Percentiles rank a stretch among this genome's conserved stretches.
Evolutionary conservation across 768 basidiomycete species (phyloP).

Genomic region (Stropharia rugosoannulata): DNA sequence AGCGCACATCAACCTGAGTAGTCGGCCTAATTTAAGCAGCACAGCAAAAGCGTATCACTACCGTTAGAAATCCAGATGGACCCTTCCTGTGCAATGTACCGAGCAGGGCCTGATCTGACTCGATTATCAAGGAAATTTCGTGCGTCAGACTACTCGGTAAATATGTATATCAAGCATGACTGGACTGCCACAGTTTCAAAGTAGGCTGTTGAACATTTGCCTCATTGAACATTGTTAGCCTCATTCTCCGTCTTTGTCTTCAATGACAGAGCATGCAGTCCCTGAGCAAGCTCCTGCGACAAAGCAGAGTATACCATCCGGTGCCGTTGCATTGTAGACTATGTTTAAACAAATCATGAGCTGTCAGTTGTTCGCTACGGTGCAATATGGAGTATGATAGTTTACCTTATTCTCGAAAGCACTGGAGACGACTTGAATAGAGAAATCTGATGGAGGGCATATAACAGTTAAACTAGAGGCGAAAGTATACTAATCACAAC

Average conservation of each 20-base stretch:
- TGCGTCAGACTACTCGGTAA: too few relatives aligned
- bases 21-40: too few relatives aligned
- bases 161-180: too few relatives aligned
- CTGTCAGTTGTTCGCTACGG: not conserved
- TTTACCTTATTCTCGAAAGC: slow-evolving; percentile 71
- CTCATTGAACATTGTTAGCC: not conserved
- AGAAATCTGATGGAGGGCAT: slow-evolving; percentile 52
- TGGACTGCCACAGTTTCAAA: too few relatives aligned
- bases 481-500: slow-evolving; percentile 7
- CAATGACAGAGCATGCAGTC: slow-evolving; percentile 77
- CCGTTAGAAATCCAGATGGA: too few relatives aligned
- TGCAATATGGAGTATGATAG: not conserved
- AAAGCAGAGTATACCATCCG: slow-evolving; percentile 75
- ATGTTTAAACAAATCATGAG: slow-evolving; percentile 1
- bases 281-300: slow-evolving; percentile 66
- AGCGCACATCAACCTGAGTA: not conserved
- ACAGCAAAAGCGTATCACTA: too few relatives aligned
- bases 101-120: too few relatives aligned
- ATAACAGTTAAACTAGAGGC: slow-evolving; percentile 2
- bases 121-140: too few relatives aligned
- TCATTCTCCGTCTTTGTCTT: slow-evolving; percentile 71
- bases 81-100: too few relatives aligned
- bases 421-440: slow-evolving; percentile 71
- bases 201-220: too few relatives aligned
- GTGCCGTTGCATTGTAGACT: slow-evolving; percentile 82